These are phyloP conservation scores for Musa schizocarpa DNA, from an alignment of 176 grass and related monocot genomes.

Conservation along the genomic window DNA sequence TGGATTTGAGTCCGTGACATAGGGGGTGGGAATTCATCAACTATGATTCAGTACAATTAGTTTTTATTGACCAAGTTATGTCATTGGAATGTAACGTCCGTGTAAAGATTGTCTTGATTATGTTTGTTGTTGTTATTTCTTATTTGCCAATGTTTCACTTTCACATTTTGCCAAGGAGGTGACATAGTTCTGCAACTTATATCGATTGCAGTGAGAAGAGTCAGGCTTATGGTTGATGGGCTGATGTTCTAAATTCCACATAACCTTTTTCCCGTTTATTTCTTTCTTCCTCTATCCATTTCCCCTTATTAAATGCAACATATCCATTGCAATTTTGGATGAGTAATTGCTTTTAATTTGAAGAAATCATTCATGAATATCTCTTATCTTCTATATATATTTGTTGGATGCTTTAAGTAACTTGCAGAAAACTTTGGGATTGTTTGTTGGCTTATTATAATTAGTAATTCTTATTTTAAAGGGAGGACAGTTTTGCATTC, in stretches of 20 bases:
- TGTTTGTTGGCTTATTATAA: not conserved
- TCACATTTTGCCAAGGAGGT: not conserved
- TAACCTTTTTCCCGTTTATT: not conserved
- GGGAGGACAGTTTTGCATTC: not conserved
- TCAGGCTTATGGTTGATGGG: not conserved
- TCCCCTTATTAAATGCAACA: not conserved
- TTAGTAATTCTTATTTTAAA: not conserved
- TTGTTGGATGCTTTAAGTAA: not conserved
- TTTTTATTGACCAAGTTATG: no score
- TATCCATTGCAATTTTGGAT: not conserved
- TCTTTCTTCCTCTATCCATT: not conserved
- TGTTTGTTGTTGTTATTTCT: no score
- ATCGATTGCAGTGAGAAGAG: not conserved
- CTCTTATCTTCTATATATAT: no score
- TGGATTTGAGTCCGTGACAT: no score
- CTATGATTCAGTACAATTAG: no score
- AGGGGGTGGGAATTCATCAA: no score
- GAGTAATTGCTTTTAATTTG: not conserved
- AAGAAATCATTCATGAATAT: no score
- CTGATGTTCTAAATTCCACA: not conserved
- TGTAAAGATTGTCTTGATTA: no score
- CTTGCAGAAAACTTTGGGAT: not conserved
- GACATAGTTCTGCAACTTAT: not conserved
- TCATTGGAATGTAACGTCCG: no score
- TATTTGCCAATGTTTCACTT: not conserved